A percentile compares a stretch with the other conserved stretches of the same genome.
These are phyloP conservation scores for Populus deltoides DNA, from an alignment of 345 rosid species.

Conservation along the genomic window DNA sequence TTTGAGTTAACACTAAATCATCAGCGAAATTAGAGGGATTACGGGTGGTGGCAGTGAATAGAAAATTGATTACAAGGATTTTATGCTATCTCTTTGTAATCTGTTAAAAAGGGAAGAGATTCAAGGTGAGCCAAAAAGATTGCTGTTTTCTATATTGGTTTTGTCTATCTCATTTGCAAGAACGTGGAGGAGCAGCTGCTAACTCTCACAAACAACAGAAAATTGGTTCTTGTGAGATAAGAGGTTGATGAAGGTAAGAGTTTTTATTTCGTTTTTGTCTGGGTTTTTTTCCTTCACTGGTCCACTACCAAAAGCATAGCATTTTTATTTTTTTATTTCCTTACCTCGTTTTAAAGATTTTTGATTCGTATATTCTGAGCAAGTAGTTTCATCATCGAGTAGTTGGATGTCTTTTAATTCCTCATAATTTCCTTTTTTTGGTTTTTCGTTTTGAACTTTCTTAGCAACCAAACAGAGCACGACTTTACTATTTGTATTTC, in stretches of 20 bases:
- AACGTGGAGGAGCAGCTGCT: background rate
- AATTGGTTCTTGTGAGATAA: background rate
- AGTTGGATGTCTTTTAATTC: background rate
- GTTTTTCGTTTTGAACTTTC: conserved; percentile 21
- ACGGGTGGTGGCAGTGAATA: background rate
- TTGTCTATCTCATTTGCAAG: background rate
- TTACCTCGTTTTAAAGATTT: background rate
- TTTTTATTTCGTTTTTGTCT: background rate
- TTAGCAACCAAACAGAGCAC: conserved; percentile 29
- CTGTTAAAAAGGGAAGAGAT: background rate
- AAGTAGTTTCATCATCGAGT: background rate
- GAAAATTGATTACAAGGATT: background rate
- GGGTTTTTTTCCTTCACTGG: background rate
- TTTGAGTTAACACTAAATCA: background rate
- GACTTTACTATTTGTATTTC: conserved; percentile 2
- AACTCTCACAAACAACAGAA: background rate
- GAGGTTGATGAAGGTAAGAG: background rate
- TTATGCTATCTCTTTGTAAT: background rate
- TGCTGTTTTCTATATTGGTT: background rate
- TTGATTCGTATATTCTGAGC: background rate
- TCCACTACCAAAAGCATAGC: background rate
- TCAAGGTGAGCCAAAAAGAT: background rate
- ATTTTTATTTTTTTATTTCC: background rate
- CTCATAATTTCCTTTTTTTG: background rate
- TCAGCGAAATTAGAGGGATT: conserved; percentile 5